Conservation (phyloP, 83 land plant species). For the Picea abies region DNA sequence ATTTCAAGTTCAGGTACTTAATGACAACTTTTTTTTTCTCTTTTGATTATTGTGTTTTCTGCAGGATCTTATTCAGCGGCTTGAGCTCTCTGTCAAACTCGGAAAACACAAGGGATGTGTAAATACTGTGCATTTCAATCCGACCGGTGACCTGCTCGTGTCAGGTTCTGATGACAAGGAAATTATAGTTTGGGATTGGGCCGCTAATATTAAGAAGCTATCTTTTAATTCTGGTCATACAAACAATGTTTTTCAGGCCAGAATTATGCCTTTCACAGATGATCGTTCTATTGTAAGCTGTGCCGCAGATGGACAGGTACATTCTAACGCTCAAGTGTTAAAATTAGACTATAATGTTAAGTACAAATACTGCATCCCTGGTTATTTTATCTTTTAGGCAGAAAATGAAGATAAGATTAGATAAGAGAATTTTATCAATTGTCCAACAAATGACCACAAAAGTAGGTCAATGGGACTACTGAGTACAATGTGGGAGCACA, state of each 20-base stretch:
- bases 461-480: neutral
- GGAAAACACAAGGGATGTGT: slow-evolving; percentile 85
- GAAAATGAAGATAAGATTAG: neutral
- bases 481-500: neutral
- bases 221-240: slow-evolving; percentile 80
- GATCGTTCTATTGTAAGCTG: slow-evolving; percentile 83
- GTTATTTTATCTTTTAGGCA: neutral
- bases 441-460: no score
- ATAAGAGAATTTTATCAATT: no score
- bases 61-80: slow-evolving; percentile 74
- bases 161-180: slow-evolving; percentile 92
- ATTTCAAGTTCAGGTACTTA: neutral
- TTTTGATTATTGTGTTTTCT: slow-evolving; percentile 8
- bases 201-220: slow-evolving; percentile 50
- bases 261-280: slow-evolving; percentile 85
- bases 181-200: slow-evolving; percentile 93
- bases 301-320: slow-evolving; percentile 99
- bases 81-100: slow-evolving; percentile 55
- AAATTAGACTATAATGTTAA: neutral
- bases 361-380: neutral
- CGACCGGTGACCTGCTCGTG: slow-evolving; percentile 68
- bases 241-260: slow-evolving; percentile 92
- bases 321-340: neutral
- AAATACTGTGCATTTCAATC: slow-evolving; percentile 83
- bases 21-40: neutral